These are phyloP conservation scores for Microglena sp. DNA, from an alignment of 139 green algal species.

Conservation along the genomic window DNA sequence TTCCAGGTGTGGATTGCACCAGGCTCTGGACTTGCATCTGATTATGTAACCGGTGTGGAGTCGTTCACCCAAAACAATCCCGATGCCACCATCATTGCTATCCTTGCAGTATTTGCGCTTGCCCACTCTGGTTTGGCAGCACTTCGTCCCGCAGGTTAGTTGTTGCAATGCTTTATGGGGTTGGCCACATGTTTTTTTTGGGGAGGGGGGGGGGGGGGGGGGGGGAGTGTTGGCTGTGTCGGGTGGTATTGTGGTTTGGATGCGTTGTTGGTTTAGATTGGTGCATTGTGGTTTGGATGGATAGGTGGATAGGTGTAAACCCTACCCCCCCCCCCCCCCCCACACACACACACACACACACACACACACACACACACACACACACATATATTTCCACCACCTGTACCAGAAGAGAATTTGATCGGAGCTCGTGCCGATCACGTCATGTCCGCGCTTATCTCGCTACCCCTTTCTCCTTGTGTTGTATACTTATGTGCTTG, in stretches of 20 bases:
- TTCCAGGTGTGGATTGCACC: conserved; percentile 76
- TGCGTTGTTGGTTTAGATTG: not conserved
- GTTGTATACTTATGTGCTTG: too few species aligned
- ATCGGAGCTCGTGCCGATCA: too few species aligned
- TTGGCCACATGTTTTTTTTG: not conserved
- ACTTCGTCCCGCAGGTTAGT: conserved; percentile 60
- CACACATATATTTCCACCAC: not conserved
- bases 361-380: not conserved
- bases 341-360: too few species aligned
- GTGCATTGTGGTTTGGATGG: not conserved
- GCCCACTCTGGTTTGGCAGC: conserved; percentile 83
- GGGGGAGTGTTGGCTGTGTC: too few species aligned
- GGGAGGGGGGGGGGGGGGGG: too few species aligned
- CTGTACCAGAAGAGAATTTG: not conserved
- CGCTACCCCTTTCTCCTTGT: too few species aligned
- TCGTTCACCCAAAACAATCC: conserved; percentile 32
- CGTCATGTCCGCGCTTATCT: too few species aligned
- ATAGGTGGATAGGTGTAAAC: not conserved
- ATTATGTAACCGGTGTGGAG: conserved; percentile 54
- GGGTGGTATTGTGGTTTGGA: not conserved
- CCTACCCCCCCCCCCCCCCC: too few species aligned
- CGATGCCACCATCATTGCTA: conserved; percentile 64
- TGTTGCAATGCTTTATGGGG: not conserved
- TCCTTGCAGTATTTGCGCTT: conserved; percentile 80
- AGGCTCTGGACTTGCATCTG: conserved; percentile 49